Evolutionary conservation across 2,329 filamentous ascomycete genomes (phyloP).

Genomic region (Atkinsonella hypoxylon): DNA sequence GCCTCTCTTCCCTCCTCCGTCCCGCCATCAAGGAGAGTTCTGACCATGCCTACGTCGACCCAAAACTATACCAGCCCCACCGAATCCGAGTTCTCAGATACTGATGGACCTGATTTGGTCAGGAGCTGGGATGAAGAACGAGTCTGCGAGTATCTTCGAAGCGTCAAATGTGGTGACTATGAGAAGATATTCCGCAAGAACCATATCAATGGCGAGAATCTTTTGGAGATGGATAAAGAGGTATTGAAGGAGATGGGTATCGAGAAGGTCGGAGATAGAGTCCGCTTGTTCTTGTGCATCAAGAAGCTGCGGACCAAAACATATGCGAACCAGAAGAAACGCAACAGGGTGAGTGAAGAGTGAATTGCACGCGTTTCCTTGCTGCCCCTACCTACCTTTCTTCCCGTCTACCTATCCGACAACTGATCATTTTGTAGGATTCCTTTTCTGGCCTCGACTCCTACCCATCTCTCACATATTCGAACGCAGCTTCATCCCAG

Average conservation of each 20-base stretch:
- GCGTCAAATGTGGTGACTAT: conserved; percentile 89
- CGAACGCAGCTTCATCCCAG: conserved; percentile 33
- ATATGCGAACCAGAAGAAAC: conserved; percentile 66
- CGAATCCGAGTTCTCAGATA: conserved; percentile 84
- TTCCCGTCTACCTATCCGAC: background rate
- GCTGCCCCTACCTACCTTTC: too few species aligned
- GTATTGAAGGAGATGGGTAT: conserved; percentile 97
- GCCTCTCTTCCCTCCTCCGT: conserved; percentile 36
- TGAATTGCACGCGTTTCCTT: background rate
- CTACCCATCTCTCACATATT: conserved; percentile 31
- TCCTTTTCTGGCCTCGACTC: conserved; percentile 71
- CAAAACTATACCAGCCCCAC: conserved; percentile 69
- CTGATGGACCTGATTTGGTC: conserved; percentile 61
- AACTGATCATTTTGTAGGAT: conserved; percentile 40
- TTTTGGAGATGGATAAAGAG: conserved; percentile 93
- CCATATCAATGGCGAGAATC: conserved; percentile 93
- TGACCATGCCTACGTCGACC: conserved; percentile 34
- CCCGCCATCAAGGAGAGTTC: conserved; percentile 38
- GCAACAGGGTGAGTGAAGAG: conserved; percentile 58
- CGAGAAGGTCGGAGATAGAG: conserved; percentile 92
- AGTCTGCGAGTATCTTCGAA: conserved; percentile 82
- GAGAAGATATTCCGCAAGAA: conserved; percentile 82
- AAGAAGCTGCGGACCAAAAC: conserved; percentile 71
- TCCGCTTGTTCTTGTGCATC: conserved; percentile 77
- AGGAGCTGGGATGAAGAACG: conserved; percentile 86